Base-by-base conservation (phyloP, 208 protist genomes). In the Leishmania major region DNA sequence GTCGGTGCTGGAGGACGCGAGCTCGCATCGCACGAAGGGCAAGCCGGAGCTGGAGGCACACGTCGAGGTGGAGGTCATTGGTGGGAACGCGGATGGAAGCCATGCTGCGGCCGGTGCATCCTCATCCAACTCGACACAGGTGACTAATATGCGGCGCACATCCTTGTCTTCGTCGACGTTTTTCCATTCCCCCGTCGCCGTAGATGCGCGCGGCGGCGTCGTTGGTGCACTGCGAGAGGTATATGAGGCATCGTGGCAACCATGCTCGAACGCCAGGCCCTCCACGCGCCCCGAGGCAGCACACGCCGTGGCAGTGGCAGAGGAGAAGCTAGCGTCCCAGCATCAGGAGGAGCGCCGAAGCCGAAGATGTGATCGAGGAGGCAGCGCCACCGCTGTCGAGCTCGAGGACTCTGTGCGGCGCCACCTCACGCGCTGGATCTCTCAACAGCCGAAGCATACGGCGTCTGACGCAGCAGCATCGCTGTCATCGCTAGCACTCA, bases 231-330 rank as follows among this genome's bases (percentile, higher is more conserved):
- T 10, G 37, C 70, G 71, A 49, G 45, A 80, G 22, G 71, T 13
- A 6, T 81, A 64, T 37, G 81, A 77, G 13, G 76, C 81, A 35
- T 84, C 77, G 37, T 78, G 81, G 60, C 77, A 73, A 35, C 77
- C 59, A 17, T 45, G 66, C 77, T 43, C 59, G 74, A 73, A 47
- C 7, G 76, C 77, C 17, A 28, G 47, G 10, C 45, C 78, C 15
- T 84, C 76, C 57, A 81, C 76, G 10, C 76, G 73, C 60, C 37
- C 70, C 17, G 75, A 28, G 37, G 62, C 74, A n/a, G 49, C 35
- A 19, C 51, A 11, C 0, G 64, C 53, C 10, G 67, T 49, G 31
- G 47, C 59, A 40, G 59, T 25, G 11, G 35, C 31, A 25, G 57
- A 57, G 31, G 40, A 43, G 59, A 28, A 25, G 25, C 75, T 40